Evolutionary conservation across 2,329 filamentous ascomycete species (phyloP).

Genomic region (Aspergillus cejpii): DNA sequence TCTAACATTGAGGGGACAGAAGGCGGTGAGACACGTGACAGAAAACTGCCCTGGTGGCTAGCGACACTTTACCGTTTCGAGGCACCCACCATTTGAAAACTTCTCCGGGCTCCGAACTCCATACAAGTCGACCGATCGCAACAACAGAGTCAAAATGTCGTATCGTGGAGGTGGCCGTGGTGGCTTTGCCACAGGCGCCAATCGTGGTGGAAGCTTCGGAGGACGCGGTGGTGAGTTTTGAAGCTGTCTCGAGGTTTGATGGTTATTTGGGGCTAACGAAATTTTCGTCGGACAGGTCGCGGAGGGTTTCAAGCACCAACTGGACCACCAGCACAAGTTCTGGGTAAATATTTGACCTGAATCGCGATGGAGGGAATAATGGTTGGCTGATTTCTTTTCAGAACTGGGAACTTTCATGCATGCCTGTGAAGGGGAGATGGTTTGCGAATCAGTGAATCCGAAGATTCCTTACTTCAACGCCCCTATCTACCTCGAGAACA

Average conservation of each 20-base stretch:
- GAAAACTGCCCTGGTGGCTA: constrained; percentile 32
- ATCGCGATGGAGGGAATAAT: neutral
- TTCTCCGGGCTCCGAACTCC: constrained; percentile 27
- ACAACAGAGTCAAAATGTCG: constrained; percentile 49
- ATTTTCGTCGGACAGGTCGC: constrained; percentile 46
- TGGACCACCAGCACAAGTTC: constrained; percentile 56
- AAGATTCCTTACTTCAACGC: constrained; percentile 99
- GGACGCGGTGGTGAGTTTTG: constrained; percentile 40
- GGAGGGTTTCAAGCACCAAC: constrained; percentile 54
- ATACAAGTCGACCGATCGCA: constrained; percentile 21
- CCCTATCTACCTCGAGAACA: constrained; percentile 98
- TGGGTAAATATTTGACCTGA: constrained; percentile 40
- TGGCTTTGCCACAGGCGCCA: constrained; percentile 48
- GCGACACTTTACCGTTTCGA: constrained; percentile 40
- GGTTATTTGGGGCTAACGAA: constrained; percentile 27
- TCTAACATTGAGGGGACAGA: constrained; percentile 20
- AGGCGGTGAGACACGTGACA: constrained; percentile 34
- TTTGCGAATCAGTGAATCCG: constrained; percentile 88
- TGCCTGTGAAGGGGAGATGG: constrained; percentile 93
- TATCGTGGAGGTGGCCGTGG: constrained; percentile 54
- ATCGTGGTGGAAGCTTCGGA: constrained; percentile 44
- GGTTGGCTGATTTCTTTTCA: constrained; percentile 36
- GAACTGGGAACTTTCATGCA: constrained; percentile 95
- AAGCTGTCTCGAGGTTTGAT: constrained; percentile 18
- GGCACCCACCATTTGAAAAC: constrained; percentile 41